Percentiles rank a stretch among this genome's conserved stretches.
These are phyloP conservation scores for Cystobasidium sp. DNA, from an alignment of 1,284 basidiomycete genomes.

Conservation along the genomic window DNA sequence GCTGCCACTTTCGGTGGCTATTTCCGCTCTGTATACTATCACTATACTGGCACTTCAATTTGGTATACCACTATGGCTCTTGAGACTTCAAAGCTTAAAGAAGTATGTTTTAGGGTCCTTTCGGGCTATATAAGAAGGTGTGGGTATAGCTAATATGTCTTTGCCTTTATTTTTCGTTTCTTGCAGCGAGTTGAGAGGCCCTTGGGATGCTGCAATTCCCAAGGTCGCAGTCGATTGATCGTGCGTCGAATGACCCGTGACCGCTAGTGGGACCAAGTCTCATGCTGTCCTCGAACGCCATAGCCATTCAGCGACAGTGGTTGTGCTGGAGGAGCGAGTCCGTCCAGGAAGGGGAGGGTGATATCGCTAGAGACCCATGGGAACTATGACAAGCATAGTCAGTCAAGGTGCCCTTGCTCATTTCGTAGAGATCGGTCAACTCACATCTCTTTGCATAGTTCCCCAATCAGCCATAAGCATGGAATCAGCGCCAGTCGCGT, in stretches of 20 bases:
- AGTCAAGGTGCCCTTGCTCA: not conserved
- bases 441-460: constrained; percentile 42
- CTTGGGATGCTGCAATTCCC: constrained; percentile 62
- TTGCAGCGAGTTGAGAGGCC: constrained; percentile 62
- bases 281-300: not conserved
- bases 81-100: constrained; percentile 82
- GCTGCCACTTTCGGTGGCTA: constrained; percentile 11
- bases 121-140: not conserved
- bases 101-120: constrained; percentile 63
- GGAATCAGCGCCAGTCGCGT: constrained; percentile 3
- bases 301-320: not conserved
- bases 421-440: not conserved
- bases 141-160: not conserved
- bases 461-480: constrained; percentile 40
- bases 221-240: constrained; percentile 30
- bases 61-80: constrained; percentile 69
- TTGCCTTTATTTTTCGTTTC: constrained; percentile 41
- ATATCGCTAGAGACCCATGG: constrained; percentile 40
- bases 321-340: not conserved
- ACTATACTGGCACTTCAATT: constrained; percentile 63
- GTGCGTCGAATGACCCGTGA: not conserved
- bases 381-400: constrained; percentile 13
- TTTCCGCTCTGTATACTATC: constrained; percentile 32
- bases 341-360: constrained; percentile 23
- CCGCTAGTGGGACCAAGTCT: not conserved